Base-by-base conservation (phyloP, 805 yeast genomes). In the Naumovozyma dairenensis region DNA sequence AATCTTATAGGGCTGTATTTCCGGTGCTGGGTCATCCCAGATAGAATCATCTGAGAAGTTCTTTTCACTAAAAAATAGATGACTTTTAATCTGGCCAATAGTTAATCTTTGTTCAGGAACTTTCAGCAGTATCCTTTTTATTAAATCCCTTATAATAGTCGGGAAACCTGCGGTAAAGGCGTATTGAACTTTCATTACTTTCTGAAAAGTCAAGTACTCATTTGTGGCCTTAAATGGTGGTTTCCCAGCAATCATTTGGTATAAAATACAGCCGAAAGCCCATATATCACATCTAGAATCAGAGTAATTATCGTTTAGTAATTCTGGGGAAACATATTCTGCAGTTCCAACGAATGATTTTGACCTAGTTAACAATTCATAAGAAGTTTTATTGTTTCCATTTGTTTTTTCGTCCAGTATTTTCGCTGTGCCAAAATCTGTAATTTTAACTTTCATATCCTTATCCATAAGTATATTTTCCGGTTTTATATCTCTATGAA, bases 271-370 rank as follows among this genome's bases (percentile, higher is more conserved):
- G 1, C 98, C 99, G 58, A 94, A 83, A 8, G 97, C 89, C 99
- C 99, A 92, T n/a, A 92, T 79, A 59, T 92, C 99, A 32, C 96
- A 82, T 1, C 96, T 86, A 46, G 76, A 78, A 1, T 96, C 96
- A 0, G 85, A 83, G 36, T 74, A 77, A 47, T 80, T 81, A 48
- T 71, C 81, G 42, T 78, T 83, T 38, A 82, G 61, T 25, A 82
- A 60, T 48, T 82, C 94, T 0, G 94, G 93, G 0, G 87, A 77
- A 5, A 81, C 87, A 46, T 80, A 80, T 46, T 80, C 89, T 1
- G 89, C 89, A n/a, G n/a, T n/a, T n/a, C 94, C 94, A 19, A 82
- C 93, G 59, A 82, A 82, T 0, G 92, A 81, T 43, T 72, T 77
- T 0, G 92, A 86, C 46, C 75, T 67, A 2, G 76, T 73, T 46